Evolutionary conservation across 129 eudicot genomes (phyloP), one percentile per base, ranked within the genome.

Genomic region (Artemisia tridentata): DNA sequence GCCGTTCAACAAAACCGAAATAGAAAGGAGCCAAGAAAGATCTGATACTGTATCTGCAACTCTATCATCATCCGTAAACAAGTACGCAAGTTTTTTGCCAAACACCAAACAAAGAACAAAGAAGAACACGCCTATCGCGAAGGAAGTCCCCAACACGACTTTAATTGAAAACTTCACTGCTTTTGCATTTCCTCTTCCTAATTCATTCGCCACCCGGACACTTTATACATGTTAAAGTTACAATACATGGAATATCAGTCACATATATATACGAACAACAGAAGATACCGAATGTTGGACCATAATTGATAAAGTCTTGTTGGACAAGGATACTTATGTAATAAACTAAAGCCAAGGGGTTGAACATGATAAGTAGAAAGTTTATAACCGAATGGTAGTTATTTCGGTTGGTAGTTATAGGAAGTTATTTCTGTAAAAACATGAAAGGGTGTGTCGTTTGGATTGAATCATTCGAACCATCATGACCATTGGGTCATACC

Each of bases 121-220:
- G 79, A 86, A 86, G 75, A 84, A 61, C 16, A 86, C 1, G 14
- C 96, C 98, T 5, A 88, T 85, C 6, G 34, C 12, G 61, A 86
- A 2, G 17, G 98, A 88, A 50, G 95, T 87, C 12, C 75, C 76
- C 17, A 92, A 13, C 19, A 88, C 70, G 47, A 92, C 95, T 77
- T 86, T 81, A 45, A 88, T 86, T 0, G 98, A 80, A 69, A 92
- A 92, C 73, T 77, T 86, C 5, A 83, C 88, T 43, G 91, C 96
- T 63, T 88, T 81, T 10, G 88, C 95, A 45, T 88, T 82, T 61
- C 98, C 98, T 80, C 84, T 81, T 34, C 98, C 98, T 8, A 88
- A 81, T 72, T 92, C 98, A 78, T 92, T 92, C 20, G 98, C 83
- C 81, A 92, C 89, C 34, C 98, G 85, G 1, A 92, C 98, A 66